phyloP scores from a whole-genome alignment of 176 grass and related monocot genomes.

The Eleusine indica region DNA sequence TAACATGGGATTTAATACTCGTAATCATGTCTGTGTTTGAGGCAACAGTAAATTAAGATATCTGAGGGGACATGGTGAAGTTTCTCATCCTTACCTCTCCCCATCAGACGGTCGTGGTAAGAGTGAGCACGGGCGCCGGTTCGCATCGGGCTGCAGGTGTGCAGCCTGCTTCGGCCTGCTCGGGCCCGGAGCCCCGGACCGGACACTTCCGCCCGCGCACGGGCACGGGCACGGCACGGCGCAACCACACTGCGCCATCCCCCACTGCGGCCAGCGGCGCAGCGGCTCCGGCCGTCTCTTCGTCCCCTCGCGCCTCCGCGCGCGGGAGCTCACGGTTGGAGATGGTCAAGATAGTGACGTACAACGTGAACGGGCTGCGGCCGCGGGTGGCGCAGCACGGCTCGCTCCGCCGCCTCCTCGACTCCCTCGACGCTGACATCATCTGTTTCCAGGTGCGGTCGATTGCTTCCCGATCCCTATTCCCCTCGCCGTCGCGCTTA shows the following conservation, averaged over 20 bases:
- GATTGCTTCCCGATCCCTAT: background rate
- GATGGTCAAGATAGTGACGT: slow-evolving; percentile 89
- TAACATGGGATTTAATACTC: background rate
- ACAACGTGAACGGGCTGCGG: slow-evolving; percentile 96
- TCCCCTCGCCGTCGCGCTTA: background rate
- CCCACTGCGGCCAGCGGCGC: background rate
- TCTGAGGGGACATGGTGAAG: background rate
- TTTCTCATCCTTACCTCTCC: background rate
- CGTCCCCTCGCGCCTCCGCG: background rate
- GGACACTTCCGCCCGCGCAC: slow-evolving; percentile 45
- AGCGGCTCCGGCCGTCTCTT: background rate
- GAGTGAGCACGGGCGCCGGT: background rate
- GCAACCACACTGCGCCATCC: background rate
- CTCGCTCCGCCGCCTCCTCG: slow-evolving; percentile 89
- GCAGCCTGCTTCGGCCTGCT: background rate
- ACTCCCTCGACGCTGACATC: slow-evolving; percentile 86
- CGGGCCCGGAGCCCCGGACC: slow-evolving; percentile 32
- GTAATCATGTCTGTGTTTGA: background rate
- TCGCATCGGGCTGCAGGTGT: background rate
- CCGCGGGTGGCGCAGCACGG: slow-evolving; percentile 88
- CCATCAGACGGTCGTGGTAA: too few species aligned
- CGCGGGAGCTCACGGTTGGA: slow-evolving; percentile 27
- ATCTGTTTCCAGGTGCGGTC: slow-evolving; percentile 86
- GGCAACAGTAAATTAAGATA: background rate
- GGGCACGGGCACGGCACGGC: slow-evolving; percentile 6